Base-by-base conservation (phyloP, 805 yeast species). In the Schizosaccharomyces osmophilus region DNA sequence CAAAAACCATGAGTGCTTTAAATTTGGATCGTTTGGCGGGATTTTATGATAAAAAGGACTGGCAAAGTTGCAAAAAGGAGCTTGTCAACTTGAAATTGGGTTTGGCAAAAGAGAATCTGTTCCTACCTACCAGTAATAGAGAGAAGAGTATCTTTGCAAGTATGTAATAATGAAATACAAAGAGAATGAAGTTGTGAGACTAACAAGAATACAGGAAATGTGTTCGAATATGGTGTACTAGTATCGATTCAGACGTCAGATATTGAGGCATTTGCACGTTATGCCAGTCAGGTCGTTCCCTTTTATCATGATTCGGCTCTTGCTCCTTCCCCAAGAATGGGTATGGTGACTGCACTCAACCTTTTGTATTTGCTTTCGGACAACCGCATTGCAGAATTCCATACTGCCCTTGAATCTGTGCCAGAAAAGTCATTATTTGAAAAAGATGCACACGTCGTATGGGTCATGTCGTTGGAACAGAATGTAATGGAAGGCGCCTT, bases 401-500 rank as follows among this genome's bases (percentile, higher is more conserved):
- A 93, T 73, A 83, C 88, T 32, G 96, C 87, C 70, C 76, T 90
- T 64, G 97, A 90, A 71, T 76, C 75, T 63, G 77, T 88, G 65
- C 79, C 79, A 66, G 76, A 73, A 64, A 77, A 77, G 61, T 74
- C 80, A 63, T 36, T 57, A 8, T 39, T 39, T 64, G 90, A 87
- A 66, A 75, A 77, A 43, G 95, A 86, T 70, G 75, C 78, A 65
- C 86, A 78, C 70, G 75, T 90, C 66, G 79, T 81, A 59, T 88
- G 88, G 70, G 97, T 97, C 29, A 82, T 90, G 61, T 82, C 82
- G 66, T 81, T 93, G 67, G 97, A 93, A 71, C 82, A 86, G 65
- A 87, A 94, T 84, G 79, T 93, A 65, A 87, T 90, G 84, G 97
- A 93, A 73, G 98, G 98, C 55, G 85, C 90, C 65, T 93, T 89